Evolutionary conservation across 306 rosid species (phyloP).

Genomic region (Quercus parvula): DNA sequence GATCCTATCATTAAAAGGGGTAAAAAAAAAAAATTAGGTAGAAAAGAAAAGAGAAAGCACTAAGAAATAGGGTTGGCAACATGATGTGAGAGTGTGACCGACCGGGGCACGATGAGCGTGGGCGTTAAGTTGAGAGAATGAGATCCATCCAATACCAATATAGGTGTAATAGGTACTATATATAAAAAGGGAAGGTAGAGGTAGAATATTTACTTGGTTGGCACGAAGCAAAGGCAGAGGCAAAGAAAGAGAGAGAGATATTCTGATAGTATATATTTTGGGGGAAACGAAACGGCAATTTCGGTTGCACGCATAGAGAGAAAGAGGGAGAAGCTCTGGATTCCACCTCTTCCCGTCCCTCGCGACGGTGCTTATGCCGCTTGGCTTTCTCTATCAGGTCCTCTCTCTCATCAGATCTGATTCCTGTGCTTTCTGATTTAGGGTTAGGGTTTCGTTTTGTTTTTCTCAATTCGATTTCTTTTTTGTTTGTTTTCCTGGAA

Average conservation of each 20-base stretch:
- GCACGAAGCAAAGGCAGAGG: neutral
- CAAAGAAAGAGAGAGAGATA: slow-evolving; percentile 13
- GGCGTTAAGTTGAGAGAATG: too few relatives aligned
- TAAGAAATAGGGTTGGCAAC: too few relatives aligned
- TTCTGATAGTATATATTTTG: slow-evolving; percentile 20
- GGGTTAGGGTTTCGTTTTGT: neutral
- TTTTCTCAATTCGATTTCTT: neutral
- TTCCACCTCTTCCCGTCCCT: slow-evolving; percentile 87
- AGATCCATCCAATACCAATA: too few relatives aligned
- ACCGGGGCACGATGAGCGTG: too few relatives aligned
- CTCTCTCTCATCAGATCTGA: neutral
- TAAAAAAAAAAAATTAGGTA: too few relatives aligned
- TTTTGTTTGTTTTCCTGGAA: neutral
- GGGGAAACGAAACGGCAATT: neutral
- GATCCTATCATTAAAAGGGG: too few relatives aligned
- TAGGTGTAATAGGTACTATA: too few relatives aligned
- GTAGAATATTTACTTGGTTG: too few relatives aligned
- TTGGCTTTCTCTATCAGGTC: slow-evolving; percentile 55
- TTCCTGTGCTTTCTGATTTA: neutral
- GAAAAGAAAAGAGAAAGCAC: too few relatives aligned
- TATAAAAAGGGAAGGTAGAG: too few relatives aligned
- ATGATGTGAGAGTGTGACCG: too few relatives aligned
- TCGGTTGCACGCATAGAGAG: slow-evolving; percentile 4
- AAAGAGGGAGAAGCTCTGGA: slow-evolving; percentile 62
- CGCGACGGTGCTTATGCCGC: slow-evolving; percentile 91